Evolutionary conservation across 129 eudicot genomes (phyloP).

Genomic region (Solidago caesia): DNA sequence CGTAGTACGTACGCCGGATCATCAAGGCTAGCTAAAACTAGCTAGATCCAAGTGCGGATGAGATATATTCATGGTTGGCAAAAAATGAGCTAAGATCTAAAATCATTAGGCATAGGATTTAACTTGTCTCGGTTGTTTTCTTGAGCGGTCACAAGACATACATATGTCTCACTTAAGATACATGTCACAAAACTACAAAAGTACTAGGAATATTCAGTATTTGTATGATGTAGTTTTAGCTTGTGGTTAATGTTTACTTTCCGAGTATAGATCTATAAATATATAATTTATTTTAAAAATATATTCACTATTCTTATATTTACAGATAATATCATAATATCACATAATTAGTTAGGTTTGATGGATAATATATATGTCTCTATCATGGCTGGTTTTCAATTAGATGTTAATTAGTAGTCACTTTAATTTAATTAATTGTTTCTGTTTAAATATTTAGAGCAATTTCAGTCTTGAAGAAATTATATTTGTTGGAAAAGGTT

Average conservation of each 20-base stretch:
- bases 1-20: not conserved
- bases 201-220: not conserved
- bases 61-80: not conserved
- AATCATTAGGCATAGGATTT: not conserved
- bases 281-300: no score
- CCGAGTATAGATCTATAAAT: no score
- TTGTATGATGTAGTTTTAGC: not conserved
- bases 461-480: no score
- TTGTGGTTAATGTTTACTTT: not conserved
- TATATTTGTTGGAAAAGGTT: no score
- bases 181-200: not conserved
- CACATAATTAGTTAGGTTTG: no score
- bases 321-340: no score
- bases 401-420: no score
- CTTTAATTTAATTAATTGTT: no score
- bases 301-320: no score
- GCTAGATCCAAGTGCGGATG: not conserved
- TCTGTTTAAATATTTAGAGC: no score
- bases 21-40: not conserved
- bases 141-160: not conserved
- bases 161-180: not conserved
- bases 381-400: no score
- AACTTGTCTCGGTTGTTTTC: not conserved
- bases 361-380: no score
- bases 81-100: constrained; percentile 2